Base-by-base conservation (phyloP, 495 filamentous ascomycete species). In the Penicillium bialowiezense region DNA sequence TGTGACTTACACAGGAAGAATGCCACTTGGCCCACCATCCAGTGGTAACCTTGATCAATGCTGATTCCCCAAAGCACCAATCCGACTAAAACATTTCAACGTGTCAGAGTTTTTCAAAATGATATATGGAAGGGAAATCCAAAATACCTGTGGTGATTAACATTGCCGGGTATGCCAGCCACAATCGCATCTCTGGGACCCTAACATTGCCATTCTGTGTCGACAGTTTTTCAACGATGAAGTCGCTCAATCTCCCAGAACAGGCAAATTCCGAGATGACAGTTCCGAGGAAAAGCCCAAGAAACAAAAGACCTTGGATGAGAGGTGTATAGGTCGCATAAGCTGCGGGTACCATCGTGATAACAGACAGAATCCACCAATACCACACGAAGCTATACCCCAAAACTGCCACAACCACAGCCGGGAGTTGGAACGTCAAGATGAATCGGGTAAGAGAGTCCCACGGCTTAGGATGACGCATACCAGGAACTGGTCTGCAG, bases 331-430 rank as follows among this genome's bases (percentile, higher is more conserved):
- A 81, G 8, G 59, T 44, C 23, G 59, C 55, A 50, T 86, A 86
- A n/a, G 81, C 82, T 15, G 71, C 68, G 0, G 82, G 82, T 7
- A 83, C 63, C 67, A 81, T 72, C 3, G 82, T 84, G 18, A 85
- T 78, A 9, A 85, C 67, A 0, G 78, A 81, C 6, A 84, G 52
- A 9, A 86, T 62, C 80, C 80, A 85, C 81, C 81, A 84, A 60
- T 85, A 84, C 77, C 77, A 83, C 3, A 69, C 56, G 51, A 84
- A 84, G 43, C 65, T 74, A 61, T 79, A 86, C 15, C 72, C 67
- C 13, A 78, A 43, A 1, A 84, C 68, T 5, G 69, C 50, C 18
- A 81, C 62, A 0, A 67, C 58, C 0, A 83, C 67, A 6, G 69
- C 69, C 0, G 72, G 72, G 51, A 69, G 76, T 38, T 65, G 68